Percentiles rank a stretch among this genome's conserved stretches.
Evolutionary conservation across 2,329 filamentous ascomycete genomes (phyloP).

Genomic region (Cercospora zeae-maydis): DNA sequence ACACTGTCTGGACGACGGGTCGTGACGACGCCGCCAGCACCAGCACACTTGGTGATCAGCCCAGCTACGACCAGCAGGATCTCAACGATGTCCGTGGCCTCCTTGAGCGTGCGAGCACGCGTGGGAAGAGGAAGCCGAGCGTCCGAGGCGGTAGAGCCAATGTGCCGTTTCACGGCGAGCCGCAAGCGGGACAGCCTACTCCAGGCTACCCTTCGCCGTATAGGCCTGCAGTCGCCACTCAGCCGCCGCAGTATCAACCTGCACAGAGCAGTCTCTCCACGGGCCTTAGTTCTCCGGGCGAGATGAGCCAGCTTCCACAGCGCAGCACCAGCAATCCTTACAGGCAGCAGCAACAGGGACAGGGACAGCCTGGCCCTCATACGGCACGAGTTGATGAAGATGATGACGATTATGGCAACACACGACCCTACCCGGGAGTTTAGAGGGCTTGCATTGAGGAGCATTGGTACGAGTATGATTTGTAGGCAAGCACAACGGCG

Average conservation of each 20-base stretch:
- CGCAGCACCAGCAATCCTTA: slow-evolving; percentile 29
- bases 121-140: slow-evolving; percentile 42
- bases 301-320: slow-evolving; percentile 26
- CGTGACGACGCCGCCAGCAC: slow-evolving; percentile 37
- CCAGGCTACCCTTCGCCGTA: slow-evolving; percentile 11
- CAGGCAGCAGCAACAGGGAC: slow-evolving; percentile 12
- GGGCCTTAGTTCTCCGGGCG: slow-evolving; percentile 11
- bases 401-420: slow-evolving; percentile 21
- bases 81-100: slow-evolving; percentile 47
- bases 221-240: slow-evolving; percentile 11
- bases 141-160: slow-evolving; percentile 17
- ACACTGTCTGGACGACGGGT: slow-evolving; percentile 42
- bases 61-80: slow-evolving; percentile 44
- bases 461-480: not conserved
- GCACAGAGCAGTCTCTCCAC: slow-evolving; percentile 15
- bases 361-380: slow-evolving; percentile 4
- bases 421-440: slow-evolving; percentile 25
- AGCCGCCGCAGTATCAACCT: slow-evolving; percentile 17
- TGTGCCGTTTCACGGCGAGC: slow-evolving; percentile 34
- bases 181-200: slow-evolving; percentile 9
- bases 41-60: slow-evolving; percentile 38
- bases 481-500: not conserved
- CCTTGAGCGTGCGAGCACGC: slow-evolving; percentile 44
- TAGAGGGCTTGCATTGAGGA: slow-evolving; percentile 12
- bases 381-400: slow-evolving; percentile 20